Evolutionary conservation across 805 yeast genomes (phyloP).

Genomic region (Grigorovia humatica): DNA sequence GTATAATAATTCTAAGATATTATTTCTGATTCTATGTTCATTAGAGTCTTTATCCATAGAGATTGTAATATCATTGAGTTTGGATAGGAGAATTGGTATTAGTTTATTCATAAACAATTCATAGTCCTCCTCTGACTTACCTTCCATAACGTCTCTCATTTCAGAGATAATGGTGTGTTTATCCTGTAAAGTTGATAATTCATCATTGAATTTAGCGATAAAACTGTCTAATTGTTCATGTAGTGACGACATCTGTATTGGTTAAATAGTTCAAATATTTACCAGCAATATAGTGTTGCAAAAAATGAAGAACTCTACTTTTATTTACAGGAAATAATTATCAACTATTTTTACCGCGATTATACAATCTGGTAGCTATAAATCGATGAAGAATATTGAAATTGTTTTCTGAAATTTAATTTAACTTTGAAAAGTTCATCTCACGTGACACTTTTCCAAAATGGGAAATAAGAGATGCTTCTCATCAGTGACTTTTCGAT

Average conservation of each 20-base stretch:
- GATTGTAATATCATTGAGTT: slow-evolving; percentile 61
- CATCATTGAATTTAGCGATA: slow-evolving; percentile 49
- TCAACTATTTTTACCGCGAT: background rate
- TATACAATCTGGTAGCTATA: background rate
- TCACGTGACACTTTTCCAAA: slow-evolving; percentile 3
- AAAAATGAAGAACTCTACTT: too few relatives aligned
- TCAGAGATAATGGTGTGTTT: slow-evolving; percentile 69
- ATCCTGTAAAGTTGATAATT: slow-evolving; percentile 43
- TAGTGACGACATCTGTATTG: slow-evolving; percentile 19
- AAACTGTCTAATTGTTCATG: slow-evolving; percentile 53
- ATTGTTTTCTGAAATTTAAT: background rate
- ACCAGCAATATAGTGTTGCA: background rate
- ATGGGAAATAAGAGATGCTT: background rate
- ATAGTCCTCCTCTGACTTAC: slow-evolving; percentile 73
- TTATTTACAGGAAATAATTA: background rate
- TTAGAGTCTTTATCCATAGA: slow-evolving; percentile 54
- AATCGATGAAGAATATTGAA: background rate
- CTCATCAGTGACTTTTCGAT: too few relatives aligned
- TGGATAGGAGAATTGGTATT: slow-evolving; percentile 57
- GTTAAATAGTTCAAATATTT: background rate
- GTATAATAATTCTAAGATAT: slow-evolving; percentile 68
- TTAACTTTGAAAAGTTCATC: slow-evolving; percentile 1
- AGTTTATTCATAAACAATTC: slow-evolving; percentile 60
- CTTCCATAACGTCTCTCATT: slow-evolving; percentile 77
- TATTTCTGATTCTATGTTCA: slow-evolving; percentile 69